A percentile compares a stretch with the other conserved stretches of the same genome.
phyloP scores from a whole-genome alignment of 2,329 filamentous ascomycete genomes.

The Didymella keratinophila region DNA sequence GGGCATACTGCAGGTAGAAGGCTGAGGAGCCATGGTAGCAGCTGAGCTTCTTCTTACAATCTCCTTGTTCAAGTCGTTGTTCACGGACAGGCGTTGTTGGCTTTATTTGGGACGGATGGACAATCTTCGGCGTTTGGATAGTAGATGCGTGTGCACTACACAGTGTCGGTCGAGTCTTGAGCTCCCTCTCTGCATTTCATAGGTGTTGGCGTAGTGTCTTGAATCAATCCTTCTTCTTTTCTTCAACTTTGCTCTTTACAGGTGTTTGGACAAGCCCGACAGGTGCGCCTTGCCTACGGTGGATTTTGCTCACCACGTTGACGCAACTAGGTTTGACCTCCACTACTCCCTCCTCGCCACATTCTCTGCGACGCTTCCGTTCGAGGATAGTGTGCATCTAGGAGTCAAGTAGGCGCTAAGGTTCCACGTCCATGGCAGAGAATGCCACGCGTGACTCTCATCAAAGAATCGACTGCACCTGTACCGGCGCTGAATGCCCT shows the following conservation, averaged over 20 bases:
- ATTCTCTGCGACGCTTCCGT: background rate
- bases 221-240: background rate
- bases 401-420: background rate
- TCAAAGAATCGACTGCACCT: background rate
- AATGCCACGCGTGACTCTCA: too few species aligned
- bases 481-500: background rate
- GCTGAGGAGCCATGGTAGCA: slow-evolving; percentile 50
- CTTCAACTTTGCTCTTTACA: background rate
- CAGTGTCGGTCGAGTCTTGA: slow-evolving; percentile 6
- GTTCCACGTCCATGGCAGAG: background rate
- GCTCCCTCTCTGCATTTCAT: slow-evolving; percentile 14
- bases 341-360: background rate
- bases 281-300: too few species aligned
- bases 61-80: background rate
- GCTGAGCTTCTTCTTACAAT: background rate
- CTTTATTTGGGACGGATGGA: background rate
- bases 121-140: slow-evolving; percentile 1
- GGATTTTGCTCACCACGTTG: background rate
- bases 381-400: background rate
- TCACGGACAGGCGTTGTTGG: slow-evolving; percentile 1
- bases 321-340: background rate
- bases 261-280: background rate
- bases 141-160: slow-evolving; percentile 15
- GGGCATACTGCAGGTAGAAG: slow-evolving; percentile 47
- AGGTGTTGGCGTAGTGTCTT: slow-evolving; percentile 2